Conservation (phyloP, 257 asterid species). For the Solanum piurae region DNA sequence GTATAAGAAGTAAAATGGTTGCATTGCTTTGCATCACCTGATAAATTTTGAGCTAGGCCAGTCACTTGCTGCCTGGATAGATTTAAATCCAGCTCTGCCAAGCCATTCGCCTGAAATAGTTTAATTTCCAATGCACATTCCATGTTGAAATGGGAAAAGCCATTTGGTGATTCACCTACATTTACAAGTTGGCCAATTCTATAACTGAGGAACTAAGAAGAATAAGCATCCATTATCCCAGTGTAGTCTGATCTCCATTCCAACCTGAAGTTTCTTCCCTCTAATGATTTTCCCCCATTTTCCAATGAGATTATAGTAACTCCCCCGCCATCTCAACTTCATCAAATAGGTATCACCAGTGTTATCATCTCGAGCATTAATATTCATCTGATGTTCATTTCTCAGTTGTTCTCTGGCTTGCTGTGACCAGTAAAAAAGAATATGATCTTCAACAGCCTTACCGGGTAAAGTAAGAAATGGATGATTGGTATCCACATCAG, state of each 20-base stretch:
- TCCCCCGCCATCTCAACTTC: constrained; percentile 74
- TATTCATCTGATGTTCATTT: constrained; percentile 55
- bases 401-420: constrained; percentile 62
- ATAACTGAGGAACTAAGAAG: constrained; percentile 50
- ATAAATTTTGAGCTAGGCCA: neutral
- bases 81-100: neutral
- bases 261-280: constrained; percentile 56
- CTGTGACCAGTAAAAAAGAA: constrained; percentile 54
- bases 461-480: constrained; percentile 86
- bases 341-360: constrained; percentile 57
- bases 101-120: neutral
- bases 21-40: neutral
- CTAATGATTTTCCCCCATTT: constrained; percentile 79
- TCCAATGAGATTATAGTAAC: constrained; percentile 74
- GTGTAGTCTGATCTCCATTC: constrained; percentile 60
- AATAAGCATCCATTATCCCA: constrained; percentile 65
- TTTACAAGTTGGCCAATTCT: constrained; percentile 3
- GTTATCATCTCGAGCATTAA: constrained; percentile 68
- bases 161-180: neutral
- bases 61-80: neutral
- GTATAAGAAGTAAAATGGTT: neutral
- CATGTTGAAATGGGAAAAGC: neutral
- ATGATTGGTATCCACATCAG: constrained; percentile 80
- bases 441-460: constrained; percentile 71
- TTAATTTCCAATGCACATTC: neutral